Conservation (phyloP, 495 filamentous ascomycete species). For the Tuber aestivum region DNA sequence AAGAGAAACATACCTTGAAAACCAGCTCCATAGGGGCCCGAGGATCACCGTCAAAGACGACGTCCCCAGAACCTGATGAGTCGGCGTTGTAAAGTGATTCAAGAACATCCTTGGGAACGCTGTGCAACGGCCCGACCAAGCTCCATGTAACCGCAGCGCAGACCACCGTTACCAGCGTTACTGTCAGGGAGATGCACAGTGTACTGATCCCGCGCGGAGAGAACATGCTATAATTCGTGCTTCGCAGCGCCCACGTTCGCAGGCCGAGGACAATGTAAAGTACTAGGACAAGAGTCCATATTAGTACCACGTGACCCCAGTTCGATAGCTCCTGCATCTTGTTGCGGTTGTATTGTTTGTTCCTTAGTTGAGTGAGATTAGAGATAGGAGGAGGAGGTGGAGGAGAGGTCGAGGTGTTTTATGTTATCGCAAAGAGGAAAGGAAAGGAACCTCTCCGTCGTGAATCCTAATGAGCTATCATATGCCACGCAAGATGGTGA, state of each 20-base stretch:
- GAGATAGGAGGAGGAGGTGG: not conserved
- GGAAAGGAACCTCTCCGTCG: not conserved
- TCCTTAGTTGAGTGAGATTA: not conserved
- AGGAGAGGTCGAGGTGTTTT: not conserved
- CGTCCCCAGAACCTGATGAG: not conserved
- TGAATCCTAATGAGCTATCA: not conserved
- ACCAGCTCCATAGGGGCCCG: not conserved
- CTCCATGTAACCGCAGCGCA: not conserved
- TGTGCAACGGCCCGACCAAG: not conserved
- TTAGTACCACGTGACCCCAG: slow-evolving; percentile 2
- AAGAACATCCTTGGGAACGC: not conserved
- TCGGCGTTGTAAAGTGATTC: not conserved
- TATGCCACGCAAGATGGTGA: not conserved
- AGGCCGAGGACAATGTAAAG: not conserved
- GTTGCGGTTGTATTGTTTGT: not conserved
- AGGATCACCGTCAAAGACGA: not conserved
- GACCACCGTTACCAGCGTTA: not conserved
- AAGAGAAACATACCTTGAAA: slow-evolving; percentile 3
- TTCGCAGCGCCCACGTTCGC: not conserved
- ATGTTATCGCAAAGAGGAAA: not conserved
- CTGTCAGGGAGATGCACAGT: not conserved
- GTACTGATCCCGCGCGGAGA: not conserved
- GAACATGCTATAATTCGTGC: not conserved
- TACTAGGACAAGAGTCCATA: not conserved
- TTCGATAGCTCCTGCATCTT: not conserved